Evolutionary conservation across 176 grass and related monocot genomes (phyloP).

Genomic region (Dendrocalamus sinicus): DNA sequence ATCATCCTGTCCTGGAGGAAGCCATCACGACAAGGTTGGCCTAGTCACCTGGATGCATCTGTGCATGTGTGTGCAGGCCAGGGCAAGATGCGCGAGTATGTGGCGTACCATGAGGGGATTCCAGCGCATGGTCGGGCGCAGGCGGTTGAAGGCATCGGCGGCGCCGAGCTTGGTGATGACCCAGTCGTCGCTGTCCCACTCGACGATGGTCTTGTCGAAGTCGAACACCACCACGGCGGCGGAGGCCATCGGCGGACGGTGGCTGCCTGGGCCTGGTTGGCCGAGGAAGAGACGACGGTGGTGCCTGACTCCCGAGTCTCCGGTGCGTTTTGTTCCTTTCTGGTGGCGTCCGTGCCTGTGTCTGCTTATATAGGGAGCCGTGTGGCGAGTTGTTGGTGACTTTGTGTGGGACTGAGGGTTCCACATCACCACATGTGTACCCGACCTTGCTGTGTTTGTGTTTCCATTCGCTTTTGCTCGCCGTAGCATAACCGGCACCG

Average conservation of each 20-base stretch:
- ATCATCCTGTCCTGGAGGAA: constrained; percentile 77
- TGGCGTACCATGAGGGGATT: constrained; percentile 64
- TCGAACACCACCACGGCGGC: constrained; percentile 65
- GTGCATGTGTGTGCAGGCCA: not conserved
- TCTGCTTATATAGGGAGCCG: constrained; percentile 1
- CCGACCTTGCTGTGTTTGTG: not conserved
- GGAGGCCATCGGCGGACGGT: constrained; percentile 36
- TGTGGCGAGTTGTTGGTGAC: not conserved
- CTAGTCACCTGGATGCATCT: not conserved
- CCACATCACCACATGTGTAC: not conserved
- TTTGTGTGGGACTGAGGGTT: not conserved
- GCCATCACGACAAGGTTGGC: not conserved
- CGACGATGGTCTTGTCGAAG: constrained; percentile 90
- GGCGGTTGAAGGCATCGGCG: constrained; percentile 59
- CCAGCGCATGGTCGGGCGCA: constrained; percentile 70
- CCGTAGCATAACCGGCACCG: not conserved
- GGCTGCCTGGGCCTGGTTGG: not conserved
- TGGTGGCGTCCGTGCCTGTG: constrained; percentile 1
- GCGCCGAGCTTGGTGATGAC: constrained; percentile 68
- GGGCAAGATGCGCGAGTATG: not conserved
- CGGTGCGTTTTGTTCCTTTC: not conserved
- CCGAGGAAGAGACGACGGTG: not conserved
- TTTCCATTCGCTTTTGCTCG: constrained; percentile 28
- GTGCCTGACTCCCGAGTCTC: not conserved
- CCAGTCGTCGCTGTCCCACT: constrained; percentile 89